A percentile compares a stretch with the other conserved stretches of the same genome.
Conservation (phyloP, 805 yeast species). For the Ogataea thermomethanolica region DNA sequence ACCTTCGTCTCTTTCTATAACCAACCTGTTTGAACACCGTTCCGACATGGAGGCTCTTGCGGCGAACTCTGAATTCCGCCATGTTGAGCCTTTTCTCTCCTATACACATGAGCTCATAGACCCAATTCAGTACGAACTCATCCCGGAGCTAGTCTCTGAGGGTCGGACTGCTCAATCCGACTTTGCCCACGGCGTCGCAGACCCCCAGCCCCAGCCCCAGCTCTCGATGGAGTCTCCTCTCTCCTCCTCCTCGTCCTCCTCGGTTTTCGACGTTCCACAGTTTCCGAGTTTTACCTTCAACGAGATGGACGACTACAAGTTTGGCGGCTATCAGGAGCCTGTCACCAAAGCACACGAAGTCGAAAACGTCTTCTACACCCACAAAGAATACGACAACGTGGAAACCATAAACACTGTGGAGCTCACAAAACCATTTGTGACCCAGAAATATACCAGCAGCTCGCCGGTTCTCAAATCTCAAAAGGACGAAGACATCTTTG, state of each 20-base stretch:
- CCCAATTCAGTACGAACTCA: slow-evolving; percentile 7
- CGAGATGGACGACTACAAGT: slow-evolving; percentile 12
- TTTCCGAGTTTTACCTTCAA: slow-evolving; percentile 14
- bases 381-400: slow-evolving; percentile 15
- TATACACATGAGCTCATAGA: slow-evolving; percentile 7
- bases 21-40: slow-evolving; percentile 6
- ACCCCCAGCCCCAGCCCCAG: neutral
- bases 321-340: slow-evolving; percentile 3
- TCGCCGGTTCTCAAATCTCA: slow-evolving; percentile 24
- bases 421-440: slow-evolving; percentile 19
- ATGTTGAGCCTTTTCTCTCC: slow-evolving; percentile 3
- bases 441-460: neutral
- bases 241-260: slow-evolving; percentile 20
- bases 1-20: slow-evolving; percentile 5
- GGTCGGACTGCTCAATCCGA: neutral
- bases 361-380: slow-evolving; percentile 5
- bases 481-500: slow-evolving; percentile 6
- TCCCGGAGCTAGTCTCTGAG: slow-evolving; percentile 10
- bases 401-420: slow-evolving; percentile 23
- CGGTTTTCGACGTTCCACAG: slow-evolving; percentile 15
- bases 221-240: slow-evolving; percentile 16
- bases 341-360: slow-evolving; percentile 2
- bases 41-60: slow-evolving; percentile 4
- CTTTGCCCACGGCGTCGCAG: neutral
- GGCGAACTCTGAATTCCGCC: slow-evolving; percentile 3